Base-by-base conservation (phyloP, 768 basidiomycete species). In the Serendipita indica region DNA sequence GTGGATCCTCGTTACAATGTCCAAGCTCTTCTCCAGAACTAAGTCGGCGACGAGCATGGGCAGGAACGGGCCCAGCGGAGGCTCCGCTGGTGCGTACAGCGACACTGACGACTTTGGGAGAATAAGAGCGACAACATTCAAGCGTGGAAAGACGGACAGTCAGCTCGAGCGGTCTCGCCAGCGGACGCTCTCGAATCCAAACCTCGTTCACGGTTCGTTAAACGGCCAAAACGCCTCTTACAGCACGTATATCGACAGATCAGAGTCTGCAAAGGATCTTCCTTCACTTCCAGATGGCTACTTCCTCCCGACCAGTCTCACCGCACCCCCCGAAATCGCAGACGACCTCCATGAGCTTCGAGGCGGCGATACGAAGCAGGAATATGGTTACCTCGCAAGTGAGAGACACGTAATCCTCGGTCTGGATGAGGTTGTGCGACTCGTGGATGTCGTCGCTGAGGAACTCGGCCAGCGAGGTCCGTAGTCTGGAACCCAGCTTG, bases 321-420 rank as follows among this genome's bases (percentile, higher is more conserved):
- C 49, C 22, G 30, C 49, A 4, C 20, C 49, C 32, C 7, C 25
- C 22, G 49, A 33, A 7, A 28, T 27, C 20, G 22, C 25, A 4
- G 32, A 28, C 10, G 32, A 33, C 10, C 7, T 27, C 10, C 25
- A 33, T 28, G 49, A 33, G 10, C 25, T 27, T 18, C 32, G n/a
- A 10, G 49, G 49, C 16, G 49, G 16, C n/a, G 49, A 54, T 32
- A 28, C 43, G 32, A 35, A 18, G 32, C 54, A 73, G 61, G 77
- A 76, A 60, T 89, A 89, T 65, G 85, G 86, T 52, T 87, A 87
- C 64, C 75, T 89, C 39, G 81, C 80, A 3, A 81, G 80, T 69
- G 77, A 82, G 59, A 75, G 82, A 32, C 82, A 89, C 66, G 81
- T 89, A 61, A 75, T 87, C 14, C 77, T 90, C 0, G 83, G 84